Evolutionary conservation across 805 yeast species (phyloP).

Genomic region (Groenewaldozyma salmanticensis): DNA sequence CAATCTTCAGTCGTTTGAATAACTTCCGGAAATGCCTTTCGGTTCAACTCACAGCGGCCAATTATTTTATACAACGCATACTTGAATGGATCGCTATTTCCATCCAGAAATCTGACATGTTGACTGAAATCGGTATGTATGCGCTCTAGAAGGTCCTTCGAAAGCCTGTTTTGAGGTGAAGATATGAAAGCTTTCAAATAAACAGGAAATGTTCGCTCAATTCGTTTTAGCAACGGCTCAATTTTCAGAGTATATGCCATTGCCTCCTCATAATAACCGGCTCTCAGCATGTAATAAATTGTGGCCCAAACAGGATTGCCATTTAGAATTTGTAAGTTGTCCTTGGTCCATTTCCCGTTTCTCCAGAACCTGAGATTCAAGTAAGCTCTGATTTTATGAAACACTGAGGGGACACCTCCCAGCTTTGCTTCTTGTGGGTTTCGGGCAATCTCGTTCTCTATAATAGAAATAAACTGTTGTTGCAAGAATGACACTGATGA

Average conservation of each 20-base stretch:
- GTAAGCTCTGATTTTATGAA: constrained; percentile 62
- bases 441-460: constrained; percentile 54
- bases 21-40: constrained; percentile 57
- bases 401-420: constrained; percentile 62
- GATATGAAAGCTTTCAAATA: constrained; percentile 65
- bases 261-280: constrained; percentile 77
- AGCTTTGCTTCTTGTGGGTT: constrained; percentile 38
- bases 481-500: constrained; percentile 59
- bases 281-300: constrained; percentile 71
- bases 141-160: constrained; percentile 58
- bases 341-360: constrained; percentile 40
- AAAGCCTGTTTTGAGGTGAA: constrained; percentile 43
- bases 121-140: constrained; percentile 75
- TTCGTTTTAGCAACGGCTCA: constrained; percentile 65
- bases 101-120: constrained; percentile 52
- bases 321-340: constrained; percentile 58
- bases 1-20: constrained; percentile 84
- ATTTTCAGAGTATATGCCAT: constrained; percentile 54
- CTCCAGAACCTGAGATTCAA: constrained; percentile 37
- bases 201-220: constrained; percentile 75
- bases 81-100: constrained; percentile 73
- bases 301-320: constrained; percentile 93
- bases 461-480: constrained; percentile 63
- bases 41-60: constrained; percentile 79
- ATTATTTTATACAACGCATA: constrained; percentile 83